phyloP scores from a whole-genome alignment of 2,329 filamentous ascomycete genomes.

The Phialophora macrospora region DNA sequence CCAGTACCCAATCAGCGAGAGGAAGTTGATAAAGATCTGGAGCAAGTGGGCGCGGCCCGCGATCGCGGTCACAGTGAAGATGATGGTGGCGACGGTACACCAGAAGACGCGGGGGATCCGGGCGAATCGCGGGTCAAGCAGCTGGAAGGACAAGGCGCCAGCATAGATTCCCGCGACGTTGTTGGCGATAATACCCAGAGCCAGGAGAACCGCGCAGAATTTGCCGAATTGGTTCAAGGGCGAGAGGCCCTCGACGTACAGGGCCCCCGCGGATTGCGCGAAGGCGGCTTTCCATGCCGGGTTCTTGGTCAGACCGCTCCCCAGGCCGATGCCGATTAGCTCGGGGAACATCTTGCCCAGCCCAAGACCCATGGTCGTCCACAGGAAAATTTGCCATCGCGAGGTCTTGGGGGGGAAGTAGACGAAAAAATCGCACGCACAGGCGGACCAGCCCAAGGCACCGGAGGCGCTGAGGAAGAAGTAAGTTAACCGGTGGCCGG shows the following conservation, averaged over 20 bases:
- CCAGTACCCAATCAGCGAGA: conserved; percentile 74
- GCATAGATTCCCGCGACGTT: conserved; percentile 69
- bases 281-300: conserved; percentile 55
- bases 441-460: conserved; percentile 21
- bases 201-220: conserved; percentile 70
- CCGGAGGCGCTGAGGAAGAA: conserved; percentile 22
- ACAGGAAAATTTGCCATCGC: conserved; percentile 58
- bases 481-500: conserved; percentile 11
- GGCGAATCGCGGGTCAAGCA: conserved; percentile 64
- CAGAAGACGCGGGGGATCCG: conserved; percentile 68
- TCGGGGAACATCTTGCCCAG: conserved; percentile 65
- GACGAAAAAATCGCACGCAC: conserved; percentile 54
- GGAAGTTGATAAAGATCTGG: conserved; percentile 70
- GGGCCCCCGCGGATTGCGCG: conserved; percentile 59
- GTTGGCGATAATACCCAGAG: conserved; percentile 68
- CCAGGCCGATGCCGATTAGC: conserved; percentile 66
- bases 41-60: conserved; percentile 66
- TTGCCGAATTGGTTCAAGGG: conserved; percentile 67
- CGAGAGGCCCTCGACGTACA: conserved; percentile 66
- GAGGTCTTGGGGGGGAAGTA: conserved; percentile 64
- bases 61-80: conserved; percentile 69
- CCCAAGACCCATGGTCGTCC: conserved; percentile 62
- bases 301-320: conserved; percentile 59
- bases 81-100: conserved; percentile 65
- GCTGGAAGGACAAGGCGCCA: conserved; percentile 69